These are phyloP conservation scores for Chlorella vulgaris DNA, from an alignment of 139 green algal species.

Conservation along the genomic window DNA sequence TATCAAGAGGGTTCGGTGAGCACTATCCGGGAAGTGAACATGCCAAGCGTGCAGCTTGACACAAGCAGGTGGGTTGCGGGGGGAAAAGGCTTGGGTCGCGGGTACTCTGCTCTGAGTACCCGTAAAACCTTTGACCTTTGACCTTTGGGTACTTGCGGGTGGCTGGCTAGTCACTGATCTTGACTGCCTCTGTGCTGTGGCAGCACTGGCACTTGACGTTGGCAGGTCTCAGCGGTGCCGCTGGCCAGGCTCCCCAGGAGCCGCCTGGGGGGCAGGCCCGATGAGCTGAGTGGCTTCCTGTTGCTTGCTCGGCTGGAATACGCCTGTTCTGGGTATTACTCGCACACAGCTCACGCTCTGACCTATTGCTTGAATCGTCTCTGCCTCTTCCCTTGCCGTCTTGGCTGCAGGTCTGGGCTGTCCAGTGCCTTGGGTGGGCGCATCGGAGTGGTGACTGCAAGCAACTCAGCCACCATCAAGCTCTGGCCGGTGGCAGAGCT, in stretches of 20 bases:
- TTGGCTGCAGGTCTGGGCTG: conserved; percentile 24
- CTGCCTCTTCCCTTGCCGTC: neutral
- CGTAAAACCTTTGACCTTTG: too few relatives aligned
- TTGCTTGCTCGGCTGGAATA: too few relatives aligned
- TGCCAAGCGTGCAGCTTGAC: conserved; percentile 8
- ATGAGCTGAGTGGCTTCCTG: too few relatives aligned
- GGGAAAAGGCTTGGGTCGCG: neutral
- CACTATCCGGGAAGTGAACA: neutral
- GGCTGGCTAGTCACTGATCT: too few relatives aligned
- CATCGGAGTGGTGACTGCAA: conserved; percentile 41
- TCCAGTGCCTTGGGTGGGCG: neutral
- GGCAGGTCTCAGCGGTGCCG: too few relatives aligned
- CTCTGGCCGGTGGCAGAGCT: conserved; percentile 45
- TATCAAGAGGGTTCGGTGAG: neutral
- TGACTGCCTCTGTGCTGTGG: too few relatives aligned
- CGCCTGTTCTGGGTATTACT: too few relatives aligned
- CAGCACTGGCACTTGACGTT: too few relatives aligned
- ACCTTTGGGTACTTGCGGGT: too few relatives aligned
- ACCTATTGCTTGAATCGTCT: neutral
- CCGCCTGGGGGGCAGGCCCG: too few relatives aligned
- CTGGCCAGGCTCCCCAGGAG: too few relatives aligned
- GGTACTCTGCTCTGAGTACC: neutral
- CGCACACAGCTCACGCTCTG: too few relatives aligned
- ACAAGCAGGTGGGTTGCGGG: conserved; percentile 5
- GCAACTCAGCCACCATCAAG: conserved; percentile 36